A percentile compares a stretch with the other conserved stretches of the same genome.
Conservation (phyloP, 768 basidiomycete species). For the Naganishia randhawae region DNA sequence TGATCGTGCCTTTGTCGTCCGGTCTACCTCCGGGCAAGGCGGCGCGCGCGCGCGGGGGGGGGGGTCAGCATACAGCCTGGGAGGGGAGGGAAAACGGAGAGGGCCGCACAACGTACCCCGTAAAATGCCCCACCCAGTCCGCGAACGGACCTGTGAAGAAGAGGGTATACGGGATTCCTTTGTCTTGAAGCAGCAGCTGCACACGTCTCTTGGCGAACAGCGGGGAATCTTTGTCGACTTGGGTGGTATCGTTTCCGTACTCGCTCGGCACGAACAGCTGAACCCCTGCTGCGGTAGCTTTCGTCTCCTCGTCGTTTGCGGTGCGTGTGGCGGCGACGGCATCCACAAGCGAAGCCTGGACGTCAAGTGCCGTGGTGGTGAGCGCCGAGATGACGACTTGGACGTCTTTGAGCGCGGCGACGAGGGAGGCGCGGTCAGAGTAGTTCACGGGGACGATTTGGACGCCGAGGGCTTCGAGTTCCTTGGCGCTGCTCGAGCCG, state of each 20-base stretch:
- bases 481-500: constrained; percentile 2
- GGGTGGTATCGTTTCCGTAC: constrained; percentile 26
- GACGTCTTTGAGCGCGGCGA: neutral
- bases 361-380: constrained; percentile 1
- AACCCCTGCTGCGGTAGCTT: neutral
- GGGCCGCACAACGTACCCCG: neutral
- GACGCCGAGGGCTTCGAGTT: constrained; percentile 22
- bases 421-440: neutral
- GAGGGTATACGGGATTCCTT: constrained; percentile 21
- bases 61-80: neutral
- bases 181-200: constrained; percentile 14
- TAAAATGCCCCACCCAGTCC: constrained; percentile 22
- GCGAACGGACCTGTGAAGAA: constrained; percentile 27
- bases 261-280: constrained; percentile 30
- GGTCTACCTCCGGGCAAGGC: neutral
- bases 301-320: too few species aligned
- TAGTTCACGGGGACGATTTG: constrained; percentile 17
- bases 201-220: constrained; percentile 1
- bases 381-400: constrained; percentile 26
- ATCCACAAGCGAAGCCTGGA: constrained; percentile 3
- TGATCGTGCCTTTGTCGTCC: constrained; percentile 25
- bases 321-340: neutral
- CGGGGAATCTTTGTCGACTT: constrained; percentile 1
- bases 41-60: too few species aligned
- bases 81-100: neutral